Base-by-base conservation (phyloP, 768 basidiomycete species). In the Leucosporidium creatinivorum region DNA sequence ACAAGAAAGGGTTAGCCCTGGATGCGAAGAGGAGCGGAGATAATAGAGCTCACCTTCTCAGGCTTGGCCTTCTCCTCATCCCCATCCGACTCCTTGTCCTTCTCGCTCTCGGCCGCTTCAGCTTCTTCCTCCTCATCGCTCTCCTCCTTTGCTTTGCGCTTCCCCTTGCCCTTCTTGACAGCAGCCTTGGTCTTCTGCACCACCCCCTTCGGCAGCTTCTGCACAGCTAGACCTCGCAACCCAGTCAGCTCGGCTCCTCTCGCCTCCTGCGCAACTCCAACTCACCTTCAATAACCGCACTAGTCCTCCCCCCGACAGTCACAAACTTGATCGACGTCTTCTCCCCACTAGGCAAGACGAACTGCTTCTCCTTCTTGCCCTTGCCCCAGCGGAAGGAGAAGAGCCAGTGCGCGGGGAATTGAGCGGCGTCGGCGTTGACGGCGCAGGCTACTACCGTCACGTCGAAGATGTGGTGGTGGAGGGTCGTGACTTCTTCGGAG, bases 301-400 rank as follows among this genome's bases (percentile, higher is more conserved):
- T 58, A 0, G 75, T 76, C 23, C 75, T 28, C 5, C 75, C 75
- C 10, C 75, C 75, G 49, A 76, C 75, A 1, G 75, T 73, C 21
- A 73, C 30, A 55, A 69, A 73, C 25, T 62, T 67, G 51, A 76
- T 58, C 5, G 62, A 58, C 25, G 73, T 63, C 30, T 56, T 66
- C 28, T 68, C 50, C 0, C 75, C 74, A 50, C 72, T 69, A 6
- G 69, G 65, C 73, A 71, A 50, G 3, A 39, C 21, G 52, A 58
- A 63, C 12, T 65, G 54, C 26, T 61, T 58, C 21, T 62, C 60
- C 59, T 69, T 73, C 65, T 70, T 68, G 25, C 74, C 73, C 56
- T 75, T 76, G 21, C 64, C 67, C 76, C 76, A 77, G 12, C 76
- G 57, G 7, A 63, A 58, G 8, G 62, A 48, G 67, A 77, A 76